Evolutionary conservation across 2,329 filamentous ascomycete species (phyloP).

Genomic region (Didymella glomerata): DNA sequence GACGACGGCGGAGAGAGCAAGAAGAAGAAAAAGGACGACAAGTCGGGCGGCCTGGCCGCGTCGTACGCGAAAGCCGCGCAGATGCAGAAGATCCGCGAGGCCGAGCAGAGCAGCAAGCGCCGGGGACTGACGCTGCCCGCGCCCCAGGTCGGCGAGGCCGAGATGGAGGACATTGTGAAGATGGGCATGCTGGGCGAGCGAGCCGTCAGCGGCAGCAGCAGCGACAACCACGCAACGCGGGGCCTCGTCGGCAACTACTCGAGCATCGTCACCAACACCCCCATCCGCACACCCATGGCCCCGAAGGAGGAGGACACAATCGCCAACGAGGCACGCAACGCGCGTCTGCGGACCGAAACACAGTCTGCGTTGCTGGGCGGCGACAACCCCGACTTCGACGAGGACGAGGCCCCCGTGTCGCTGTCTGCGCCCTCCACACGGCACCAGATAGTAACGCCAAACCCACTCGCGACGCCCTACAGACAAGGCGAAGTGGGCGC

Average conservation of each 20-base stretch:
- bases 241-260: constrained; percentile 89
- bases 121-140: constrained; percentile 81
- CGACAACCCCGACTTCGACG: constrained; percentile 88
- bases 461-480: constrained; percentile 91
- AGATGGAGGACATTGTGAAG: constrained; percentile 97
- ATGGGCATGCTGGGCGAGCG: constrained; percentile 95
- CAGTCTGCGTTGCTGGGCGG: constrained; percentile 93
- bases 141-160: constrained; percentile 90
- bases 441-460: constrained; percentile 87
- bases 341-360: constrained; percentile 88
- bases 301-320: constrained; percentile 94
- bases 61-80: constrained; percentile 93
- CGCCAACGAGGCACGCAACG: constrained; percentile 95
- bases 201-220: constrained; percentile 78
- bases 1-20: constrained; percentile 81
- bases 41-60: constrained; percentile 76
- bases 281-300: constrained; percentile 90
- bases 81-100: constrained; percentile 92
- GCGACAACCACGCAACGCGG: constrained; percentile 84
- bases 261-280: constrained; percentile 79
- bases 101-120: constrained; percentile 95
- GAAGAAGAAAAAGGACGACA: constrained; percentile 86
- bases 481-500: constrained; percentile 72
- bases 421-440: constrained; percentile 85
- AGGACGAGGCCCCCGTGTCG: constrained; percentile 82